Evolutionary conservation across 163 green algal genomes (phyloP).

Genomic region (Chlorella variabilis): DNA sequence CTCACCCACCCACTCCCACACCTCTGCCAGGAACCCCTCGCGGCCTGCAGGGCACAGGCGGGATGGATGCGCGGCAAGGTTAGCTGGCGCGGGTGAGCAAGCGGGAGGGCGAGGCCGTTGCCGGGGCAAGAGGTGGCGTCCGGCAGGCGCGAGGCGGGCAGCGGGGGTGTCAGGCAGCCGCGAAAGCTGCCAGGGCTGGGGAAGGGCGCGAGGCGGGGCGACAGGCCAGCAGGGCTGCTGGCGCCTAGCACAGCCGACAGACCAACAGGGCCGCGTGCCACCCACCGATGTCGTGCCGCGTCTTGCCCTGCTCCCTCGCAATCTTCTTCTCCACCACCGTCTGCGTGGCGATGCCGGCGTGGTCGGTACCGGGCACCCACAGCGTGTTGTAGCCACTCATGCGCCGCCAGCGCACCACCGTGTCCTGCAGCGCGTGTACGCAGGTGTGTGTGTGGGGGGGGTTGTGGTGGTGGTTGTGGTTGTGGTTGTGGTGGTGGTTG

Average conservation of each 20-base stretch:
- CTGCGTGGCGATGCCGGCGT: conserved; percentile 97
- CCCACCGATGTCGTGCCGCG: conserved; percentile 93
- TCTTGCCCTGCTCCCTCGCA: conserved; percentile 77
- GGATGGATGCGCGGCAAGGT: neutral
- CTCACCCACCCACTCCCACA: conserved; percentile 91
- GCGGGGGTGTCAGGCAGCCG: too few relatives aligned
- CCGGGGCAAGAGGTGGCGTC: too few relatives aligned
- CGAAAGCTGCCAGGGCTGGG: too few relatives aligned
- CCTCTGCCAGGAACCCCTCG: conserved; percentile 91
- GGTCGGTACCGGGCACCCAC: conserved; percentile 97
- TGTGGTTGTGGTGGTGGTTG: too few relatives aligned
- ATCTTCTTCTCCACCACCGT: conserved; percentile 98
- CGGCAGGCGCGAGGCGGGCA: too few relatives aligned
- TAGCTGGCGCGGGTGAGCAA: neutral
- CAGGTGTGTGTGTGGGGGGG: too few relatives aligned
- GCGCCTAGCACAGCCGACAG: too few relatives aligned
- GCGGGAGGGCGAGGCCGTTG: neutral
- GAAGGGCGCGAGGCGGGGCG: too few relatives aligned
- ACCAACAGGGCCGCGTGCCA: too few relatives aligned
- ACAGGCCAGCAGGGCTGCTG: too few relatives aligned
- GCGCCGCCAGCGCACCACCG: conserved; percentile 89
- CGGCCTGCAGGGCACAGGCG: conserved; percentile 73
- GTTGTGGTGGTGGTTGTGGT: too few relatives aligned
- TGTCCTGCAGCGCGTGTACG: conserved; percentile 81
- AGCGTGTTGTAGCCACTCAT: conserved; percentile 96